A percentile compares a stretch with the other conserved stretches of the same genome.
Evolutionary conservation across 2,329 filamentous ascomycete genomes (phyloP).

Genomic region (Raffaelea albimanens): DNA sequence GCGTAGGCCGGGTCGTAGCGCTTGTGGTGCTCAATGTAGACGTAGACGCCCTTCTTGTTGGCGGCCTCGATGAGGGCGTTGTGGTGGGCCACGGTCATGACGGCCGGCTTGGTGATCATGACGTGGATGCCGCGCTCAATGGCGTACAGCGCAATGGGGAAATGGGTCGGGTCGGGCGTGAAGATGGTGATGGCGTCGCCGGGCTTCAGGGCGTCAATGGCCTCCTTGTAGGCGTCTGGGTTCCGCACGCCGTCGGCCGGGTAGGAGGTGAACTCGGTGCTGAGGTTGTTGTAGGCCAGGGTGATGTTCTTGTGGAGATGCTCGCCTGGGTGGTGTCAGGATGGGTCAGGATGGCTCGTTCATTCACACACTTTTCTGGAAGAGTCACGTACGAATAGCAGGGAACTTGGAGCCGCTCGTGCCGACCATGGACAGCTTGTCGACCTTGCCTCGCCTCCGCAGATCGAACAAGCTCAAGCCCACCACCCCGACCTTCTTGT

Average conservation of each 20-base stretch:
- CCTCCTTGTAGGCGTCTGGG: conserved; percentile 75
- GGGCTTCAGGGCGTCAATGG: conserved; percentile 72
- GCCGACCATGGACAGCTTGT: conserved; percentile 78
- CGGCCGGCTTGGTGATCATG: conserved; percentile 87
- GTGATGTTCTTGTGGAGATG: conserved; percentile 84
- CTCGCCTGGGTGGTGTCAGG: conserved; percentile 41
- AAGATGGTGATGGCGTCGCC: conserved; percentile 94
- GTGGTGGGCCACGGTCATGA: conserved; percentile 75
- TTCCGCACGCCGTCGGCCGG: conserved; percentile 65
- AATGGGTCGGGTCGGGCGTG: conserved; percentile 89
- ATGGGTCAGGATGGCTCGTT: no score
- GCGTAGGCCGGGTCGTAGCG: conserved; percentile 89
- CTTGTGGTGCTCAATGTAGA: conserved; percentile 95
- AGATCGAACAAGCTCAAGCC: conserved; percentile 85
- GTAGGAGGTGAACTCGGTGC: conserved; percentile 77
- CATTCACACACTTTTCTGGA: no score
- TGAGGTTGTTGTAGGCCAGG: conserved; percentile 78
- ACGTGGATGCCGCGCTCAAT: conserved; percentile 84
- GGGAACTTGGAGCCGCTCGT: conserved; percentile 85
- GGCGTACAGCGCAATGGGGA: conserved; percentile 83
- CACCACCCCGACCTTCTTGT: conserved; percentile 95
- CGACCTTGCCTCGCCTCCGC: conserved; percentile 79
- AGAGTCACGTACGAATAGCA: conserved; percentile 62
- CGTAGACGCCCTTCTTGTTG: conserved; percentile 68
- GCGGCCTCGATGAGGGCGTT: conserved; percentile 64